A percentile compares a stretch with the other conserved stretches of the same genome.
Conservation (phyloP, 495 filamentous ascomycete genomes). For the Penicillium chermesinum region DNA sequence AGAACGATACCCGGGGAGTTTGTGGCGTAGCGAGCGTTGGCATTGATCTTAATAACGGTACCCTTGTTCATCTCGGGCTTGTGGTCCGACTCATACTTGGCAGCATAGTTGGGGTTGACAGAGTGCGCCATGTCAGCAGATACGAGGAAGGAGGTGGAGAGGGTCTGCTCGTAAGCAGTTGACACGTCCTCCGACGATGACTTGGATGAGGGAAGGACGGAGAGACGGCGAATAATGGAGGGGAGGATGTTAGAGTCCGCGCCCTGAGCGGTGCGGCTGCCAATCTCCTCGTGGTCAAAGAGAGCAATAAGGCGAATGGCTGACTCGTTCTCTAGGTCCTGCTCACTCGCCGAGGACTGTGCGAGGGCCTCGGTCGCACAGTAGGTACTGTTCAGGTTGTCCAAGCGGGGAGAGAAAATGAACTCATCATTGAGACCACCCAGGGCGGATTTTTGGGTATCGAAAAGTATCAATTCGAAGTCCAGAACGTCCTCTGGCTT, state of each 20-base stretch:
- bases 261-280: conserved; percentile 84
- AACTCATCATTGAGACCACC: conserved; percentile 91
- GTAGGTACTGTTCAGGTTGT: conserved; percentile 94
- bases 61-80: conserved; percentile 94
- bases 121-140: conserved; percentile 98
- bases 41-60: conserved; percentile 95
- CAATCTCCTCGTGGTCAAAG: conserved; percentile 98
- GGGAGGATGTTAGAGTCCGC: conserved; percentile 91
- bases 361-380: conserved; percentile 80
- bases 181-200: conserved; percentile 48
- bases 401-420: conserved; percentile 86
- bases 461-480: conserved; percentile 94
- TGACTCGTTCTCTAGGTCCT: conserved; percentile 64
- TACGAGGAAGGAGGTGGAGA: conserved; percentile 87
- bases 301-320: conserved; percentile 83
- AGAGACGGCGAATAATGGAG: conserved; percentile 80
- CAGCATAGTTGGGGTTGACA: conserved; percentile 87
- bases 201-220: conserved; percentile 57
- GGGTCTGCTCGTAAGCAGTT: conserved; percentile 90
- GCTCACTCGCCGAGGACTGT: conserved; percentile 58
- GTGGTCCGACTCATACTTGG: conserved; percentile 87
- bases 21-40: conserved; percentile 92
- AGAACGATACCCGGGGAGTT: conserved; percentile 94
- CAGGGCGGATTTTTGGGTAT: conserved; percentile 83
- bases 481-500: conserved; percentile 70